Conservation (phyloP, 2,329 filamentous ascomycete species). For the Trichoderma pleuroti region DNA sequence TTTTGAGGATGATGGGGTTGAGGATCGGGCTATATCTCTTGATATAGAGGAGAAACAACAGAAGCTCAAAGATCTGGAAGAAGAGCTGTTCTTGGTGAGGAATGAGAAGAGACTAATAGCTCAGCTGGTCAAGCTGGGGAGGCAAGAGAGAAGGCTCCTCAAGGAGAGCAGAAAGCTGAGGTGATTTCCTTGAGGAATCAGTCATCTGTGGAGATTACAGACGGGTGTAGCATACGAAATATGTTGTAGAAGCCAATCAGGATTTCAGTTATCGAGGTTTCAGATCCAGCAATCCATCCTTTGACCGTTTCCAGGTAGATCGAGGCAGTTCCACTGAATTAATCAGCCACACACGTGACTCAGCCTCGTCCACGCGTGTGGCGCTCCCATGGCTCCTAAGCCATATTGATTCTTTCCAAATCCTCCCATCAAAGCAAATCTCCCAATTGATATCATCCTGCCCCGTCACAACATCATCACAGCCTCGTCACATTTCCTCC, state of each 20-base stretch:
- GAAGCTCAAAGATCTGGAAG: background rate
- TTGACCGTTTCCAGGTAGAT: background rate
- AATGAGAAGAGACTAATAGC: background rate
- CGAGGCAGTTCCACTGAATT: conserved; percentile 19
- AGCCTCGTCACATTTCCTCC: background rate
- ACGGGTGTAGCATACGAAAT: no score
- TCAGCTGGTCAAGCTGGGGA: background rate
- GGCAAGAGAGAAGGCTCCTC: no score
- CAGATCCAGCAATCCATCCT: background rate
- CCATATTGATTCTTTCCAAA: conserved; percentile 23
- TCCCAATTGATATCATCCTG: background rate
- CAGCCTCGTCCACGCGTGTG: conserved; percentile 24
- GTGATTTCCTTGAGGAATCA: no score
- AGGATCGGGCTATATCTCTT: background rate
- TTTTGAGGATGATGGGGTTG: background rate
- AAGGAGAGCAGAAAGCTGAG: no score
- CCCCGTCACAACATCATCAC: background rate
- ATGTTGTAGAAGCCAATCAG: background rate
- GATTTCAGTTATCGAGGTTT: no score
- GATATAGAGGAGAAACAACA: background rate
- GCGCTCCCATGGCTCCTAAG: conserved; percentile 22
- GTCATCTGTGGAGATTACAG: no score
- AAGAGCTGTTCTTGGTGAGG: background rate
- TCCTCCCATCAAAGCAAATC: background rate
- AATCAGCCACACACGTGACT: conserved; percentile 34